A percentile compares a stretch with the other conserved stretches of the same genome.
Evolutionary conservation across 164 flowering plant species (phyloP).

Genomic region (Saururus chinensis): DNA sequence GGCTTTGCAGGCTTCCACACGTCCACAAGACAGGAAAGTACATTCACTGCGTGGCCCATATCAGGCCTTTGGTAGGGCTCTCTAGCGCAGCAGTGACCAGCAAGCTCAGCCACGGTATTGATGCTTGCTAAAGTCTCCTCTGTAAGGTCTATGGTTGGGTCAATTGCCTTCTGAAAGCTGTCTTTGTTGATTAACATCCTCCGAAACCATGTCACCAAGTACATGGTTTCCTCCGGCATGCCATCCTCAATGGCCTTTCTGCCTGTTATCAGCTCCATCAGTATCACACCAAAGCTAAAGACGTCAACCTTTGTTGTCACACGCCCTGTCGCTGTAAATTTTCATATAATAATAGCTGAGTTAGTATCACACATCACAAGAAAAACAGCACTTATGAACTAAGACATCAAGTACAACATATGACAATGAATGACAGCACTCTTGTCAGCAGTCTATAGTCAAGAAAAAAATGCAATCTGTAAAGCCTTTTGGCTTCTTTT

Average conservation of each 20-base stretch:
- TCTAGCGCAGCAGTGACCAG: constrained; percentile 84
- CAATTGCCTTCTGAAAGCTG: constrained; percentile 49
- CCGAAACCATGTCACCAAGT: constrained; percentile 86
- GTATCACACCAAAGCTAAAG: constrained; percentile 89
- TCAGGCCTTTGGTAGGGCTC: constrained; percentile 90
- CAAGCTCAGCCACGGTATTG: constrained; percentile 65
- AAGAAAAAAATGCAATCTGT: too few species aligned
- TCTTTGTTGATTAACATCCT: constrained; percentile 58
- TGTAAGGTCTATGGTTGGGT: constrained; percentile 41
- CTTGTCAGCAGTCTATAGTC: too few species aligned
- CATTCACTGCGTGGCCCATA: constrained; percentile 83
- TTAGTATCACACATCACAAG: background rate
- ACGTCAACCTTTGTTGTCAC: constrained; percentile 85
- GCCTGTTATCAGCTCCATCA: constrained; percentile 87
- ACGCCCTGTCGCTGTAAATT: constrained; percentile 69
- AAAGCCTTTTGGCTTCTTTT: too few species aligned
- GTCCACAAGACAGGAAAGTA: constrained; percentile 68
- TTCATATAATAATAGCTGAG: background rate
- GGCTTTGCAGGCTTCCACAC: constrained; percentile 70
- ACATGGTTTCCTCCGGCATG: constrained; percentile 68
- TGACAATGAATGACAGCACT: too few species aligned
- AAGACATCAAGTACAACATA: background rate
- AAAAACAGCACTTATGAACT: background rate
- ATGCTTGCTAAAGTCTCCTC: constrained; percentile 60
- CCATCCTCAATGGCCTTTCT: constrained; percentile 72